Base-by-base conservation (phyloP, 495 filamentous ascomycete genomes). In the Talaromyces borbonicus region DNA sequence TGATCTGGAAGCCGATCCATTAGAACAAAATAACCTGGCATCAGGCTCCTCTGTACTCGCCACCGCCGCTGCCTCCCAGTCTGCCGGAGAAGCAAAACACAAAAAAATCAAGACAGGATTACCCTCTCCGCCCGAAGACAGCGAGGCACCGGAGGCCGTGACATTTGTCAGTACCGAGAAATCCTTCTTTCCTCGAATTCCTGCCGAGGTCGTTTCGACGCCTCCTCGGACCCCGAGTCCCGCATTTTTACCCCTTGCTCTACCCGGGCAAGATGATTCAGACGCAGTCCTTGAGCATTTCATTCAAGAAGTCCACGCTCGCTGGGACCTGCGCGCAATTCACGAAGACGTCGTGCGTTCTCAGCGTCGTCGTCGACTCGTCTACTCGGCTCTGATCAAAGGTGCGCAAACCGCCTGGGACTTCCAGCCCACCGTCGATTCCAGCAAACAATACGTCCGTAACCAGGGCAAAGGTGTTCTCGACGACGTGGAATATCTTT, bases 281-380 rank as follows among this genome's bases (percentile, higher is more conserved):
- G 66, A 36, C 49, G 66, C 61, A 44, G 56, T 62, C 40, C 73
- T 56, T 60, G 70, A 72, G 2, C 70, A 65, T 36, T 92, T 93
- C 59, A 60, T 75, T 33, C 65, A 68, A 8, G 85, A 92, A 58
- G 79, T 81, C 6, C 59, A 69, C 36, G 59, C 63, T 14, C 77
- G 78, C 35, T 95, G 87, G 87, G 75, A 93, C 47, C 75, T 93
- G 52, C 71, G 78, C 27, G 60, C 61, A 27, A 88, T 95, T 51
- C 81, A 78, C 14, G 53, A 72, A 29, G 72, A 83, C 22, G 87
- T 90, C 0, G 54, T 90, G 18, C 52, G 62, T 12, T 84, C 79
- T 30, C 87, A 95, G 67, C 76, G 87, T 8, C 75, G 75, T 33
- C 71, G 87, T 8, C 69, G 78, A 22, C 59, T 92, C 5, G 82